Conservation (phyloP, 2,329 filamentous ascomycete species). For the Juglanconis sp. region DNA sequence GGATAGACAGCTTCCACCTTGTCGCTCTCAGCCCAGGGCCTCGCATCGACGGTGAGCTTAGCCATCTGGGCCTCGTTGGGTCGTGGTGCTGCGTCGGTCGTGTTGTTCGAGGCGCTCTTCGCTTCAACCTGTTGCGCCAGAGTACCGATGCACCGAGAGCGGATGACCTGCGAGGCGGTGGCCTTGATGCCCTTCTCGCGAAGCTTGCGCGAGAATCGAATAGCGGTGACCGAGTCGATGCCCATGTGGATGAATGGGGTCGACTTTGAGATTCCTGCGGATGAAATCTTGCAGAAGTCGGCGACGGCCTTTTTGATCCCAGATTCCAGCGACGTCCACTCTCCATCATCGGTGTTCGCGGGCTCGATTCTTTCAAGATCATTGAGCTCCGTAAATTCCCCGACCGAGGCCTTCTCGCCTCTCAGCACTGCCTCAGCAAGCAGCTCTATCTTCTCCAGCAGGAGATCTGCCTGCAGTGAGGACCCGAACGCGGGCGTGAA, state of each 20-base stretch:
- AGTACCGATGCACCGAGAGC: slow-evolving; percentile 28
- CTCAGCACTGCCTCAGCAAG: slow-evolving; percentile 26
- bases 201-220: slow-evolving; percentile 30
- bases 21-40: slow-evolving; percentile 16
- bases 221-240: slow-evolving; percentile 31
- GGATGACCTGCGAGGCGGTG: slow-evolving; percentile 34
- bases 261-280: slow-evolving; percentile 24
- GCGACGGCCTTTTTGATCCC: slow-evolving; percentile 24
- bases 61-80: too few relatives aligned
- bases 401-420: slow-evolving; percentile 18
- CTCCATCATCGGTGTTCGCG: slow-evolving; percentile 1
- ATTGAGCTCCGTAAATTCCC: too few relatives aligned
- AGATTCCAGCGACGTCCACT: slow-evolving; percentile 24
- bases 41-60: slow-evolving; percentile 10
- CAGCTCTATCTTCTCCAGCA: slow-evolving; percentile 30
- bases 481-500: slow-evolving; percentile 27
- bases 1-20: slow-evolving; percentile 26
- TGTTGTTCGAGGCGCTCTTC: too few relatives aligned
- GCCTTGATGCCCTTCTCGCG: slow-evolving; percentile 25
- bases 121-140: slow-evolving; percentile 10
- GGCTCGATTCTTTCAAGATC: too few relatives aligned
- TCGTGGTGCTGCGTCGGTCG: too few relatives aligned
- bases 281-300: slow-evolving; percentile 24
- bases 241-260: slow-evolving; percentile 31
- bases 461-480: slow-evolving; percentile 22